Base-by-base conservation (phyloP, 2,329 filamentous ascomycete genomes). In the Xylaria multiplex region DNA sequence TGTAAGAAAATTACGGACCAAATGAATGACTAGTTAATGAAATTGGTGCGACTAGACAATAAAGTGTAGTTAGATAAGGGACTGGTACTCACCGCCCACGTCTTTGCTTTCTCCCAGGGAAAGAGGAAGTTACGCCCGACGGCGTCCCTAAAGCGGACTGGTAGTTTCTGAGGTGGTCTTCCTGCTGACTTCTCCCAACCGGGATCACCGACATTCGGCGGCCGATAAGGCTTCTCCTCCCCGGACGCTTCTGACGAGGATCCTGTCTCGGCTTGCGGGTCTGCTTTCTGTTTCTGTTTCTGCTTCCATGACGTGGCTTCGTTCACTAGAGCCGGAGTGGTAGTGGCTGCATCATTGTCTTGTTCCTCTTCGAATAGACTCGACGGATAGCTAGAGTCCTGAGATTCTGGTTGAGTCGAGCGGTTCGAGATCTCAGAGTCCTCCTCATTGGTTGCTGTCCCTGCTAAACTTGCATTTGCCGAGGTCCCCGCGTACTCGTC, bases 71-170 rank as follows among this genome's bases (percentile, higher is more conserved):
- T 6, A n/a, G 53, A 27, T 22, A 42, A 58, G 56, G 58, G 52
- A 19, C 14, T 24, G 5, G 19, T 0, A 66, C 80, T 77, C 81
- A 88, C 86, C 79, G 83, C 80, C 87, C 87, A 90, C 2, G 85
- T 89, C 73, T 85, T 87, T 75, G 87, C 90, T 54, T 89, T 77
- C 68, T 89, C 84, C 79, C 86, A 91, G 6, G 88, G 88, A 70
- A 91, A 90, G 71, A 84, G 85, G 75, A 88, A 91, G 72, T 88
- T 89, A 65, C 88, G 81, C 32, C 87, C 87, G 42, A 91, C 82
- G 1, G 87, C 88, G 77, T 91, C 89, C 72, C 88, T 88, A 76
- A 89, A 90, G 67, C 86, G 86, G 74, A 91, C 85, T 7, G 87
- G 87, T 56, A 87, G 82, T 70, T 76, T 76, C 32, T 65, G 68